Percentiles rank a stretch among this genome's conserved stretches.
phyloP scores from a whole-genome alignment of 345 rosid species.

The Citrus glauca region DNA sequence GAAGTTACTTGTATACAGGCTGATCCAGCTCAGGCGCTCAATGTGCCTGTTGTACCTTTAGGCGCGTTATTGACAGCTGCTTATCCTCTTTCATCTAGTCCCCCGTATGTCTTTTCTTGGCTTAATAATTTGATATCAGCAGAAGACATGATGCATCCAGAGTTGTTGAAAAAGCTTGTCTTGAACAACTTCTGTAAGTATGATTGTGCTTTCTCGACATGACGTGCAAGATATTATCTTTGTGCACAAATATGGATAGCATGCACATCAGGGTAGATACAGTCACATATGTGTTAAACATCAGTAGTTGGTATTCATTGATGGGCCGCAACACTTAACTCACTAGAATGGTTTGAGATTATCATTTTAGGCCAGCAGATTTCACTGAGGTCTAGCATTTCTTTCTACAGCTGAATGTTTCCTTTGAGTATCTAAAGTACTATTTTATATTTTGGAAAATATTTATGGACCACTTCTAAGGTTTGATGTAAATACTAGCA shows the following conservation, averaged over 20 bases:
- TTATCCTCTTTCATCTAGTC: conserved; percentile 75
- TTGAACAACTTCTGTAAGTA: conserved; percentile 89
- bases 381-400: neutral
- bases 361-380: neutral
- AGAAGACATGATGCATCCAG: conserved; percentile 97
- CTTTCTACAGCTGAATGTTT: neutral
- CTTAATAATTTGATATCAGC: conserved; percentile 79
- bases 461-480: neutral
- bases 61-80: conserved; percentile 82
- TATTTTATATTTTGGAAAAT: neutral
- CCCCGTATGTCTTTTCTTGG: conserved; percentile 89
- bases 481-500: neutral
- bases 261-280: neutral
- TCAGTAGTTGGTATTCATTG: neutral
- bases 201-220: conserved; percentile 3
- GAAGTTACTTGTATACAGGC: conserved; percentile 51
- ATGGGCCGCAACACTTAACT: neutral
- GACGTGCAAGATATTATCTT: neutral
- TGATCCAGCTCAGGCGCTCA: conserved; percentile 94
- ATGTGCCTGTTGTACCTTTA: conserved; percentile 91
- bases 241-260: neutral
- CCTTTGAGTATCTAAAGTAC: too few relatives aligned
- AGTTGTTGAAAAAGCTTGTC: conserved; percentile 80
- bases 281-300: neutral
- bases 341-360: neutral